These are phyloP conservation scores for Ophiostoma sp. DNA, from an alignment of 2,329 filamentous ascomycete genomes.

Conservation along the genomic window DNA sequence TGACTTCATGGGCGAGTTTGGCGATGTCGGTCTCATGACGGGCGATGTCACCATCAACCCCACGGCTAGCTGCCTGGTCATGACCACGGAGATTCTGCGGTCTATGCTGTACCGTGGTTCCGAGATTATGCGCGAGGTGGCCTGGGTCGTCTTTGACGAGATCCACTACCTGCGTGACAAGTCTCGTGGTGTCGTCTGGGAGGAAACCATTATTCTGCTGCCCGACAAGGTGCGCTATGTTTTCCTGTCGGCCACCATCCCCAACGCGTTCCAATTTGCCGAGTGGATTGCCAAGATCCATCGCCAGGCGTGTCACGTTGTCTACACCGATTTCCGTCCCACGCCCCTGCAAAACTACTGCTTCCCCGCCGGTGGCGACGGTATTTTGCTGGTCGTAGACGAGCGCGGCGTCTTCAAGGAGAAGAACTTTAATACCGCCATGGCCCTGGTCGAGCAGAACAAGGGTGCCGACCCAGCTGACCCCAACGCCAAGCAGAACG, in stretches of 20 bases:
- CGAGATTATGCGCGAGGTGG: constrained; percentile 99
- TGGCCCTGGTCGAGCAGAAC: constrained; percentile 84
- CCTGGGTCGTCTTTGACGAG: constrained; percentile 97
- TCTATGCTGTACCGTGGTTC: constrained; percentile 98
- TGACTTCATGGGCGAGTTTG: constrained; percentile 94
- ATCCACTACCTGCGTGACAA: constrained; percentile 99
- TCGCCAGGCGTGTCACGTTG: constrained; percentile 95
- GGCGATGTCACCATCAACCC: constrained; percentile 99
- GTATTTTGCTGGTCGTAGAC: constrained; percentile 91
- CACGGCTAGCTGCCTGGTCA: constrained; percentile 94
- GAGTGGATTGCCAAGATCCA: constrained; percentile 99
- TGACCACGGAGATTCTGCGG: constrained; percentile 98
- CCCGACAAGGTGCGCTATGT: constrained; percentile 99
- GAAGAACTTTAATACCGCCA: constrained; percentile 95
- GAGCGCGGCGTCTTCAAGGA: constrained; percentile 96
- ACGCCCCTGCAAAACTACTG: constrained; percentile 98
- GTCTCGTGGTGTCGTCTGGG: constrained; percentile 93
- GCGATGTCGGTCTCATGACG: constrained; percentile 96
- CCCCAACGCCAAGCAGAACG: constrained; percentile 75
- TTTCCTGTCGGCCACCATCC: constrained; percentile 96
- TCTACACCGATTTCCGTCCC: constrained; percentile 97
- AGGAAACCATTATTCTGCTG: constrained; percentile 96
- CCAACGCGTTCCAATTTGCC: constrained; percentile 98
- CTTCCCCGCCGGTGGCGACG: constrained; percentile 88
- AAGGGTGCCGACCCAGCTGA: constrained; percentile 83